A percentile compares a stretch with the other conserved stretches of the same genome.
Conservation (phyloP, 805 yeast species). For the Saturnispora serradocipensis region DNA sequence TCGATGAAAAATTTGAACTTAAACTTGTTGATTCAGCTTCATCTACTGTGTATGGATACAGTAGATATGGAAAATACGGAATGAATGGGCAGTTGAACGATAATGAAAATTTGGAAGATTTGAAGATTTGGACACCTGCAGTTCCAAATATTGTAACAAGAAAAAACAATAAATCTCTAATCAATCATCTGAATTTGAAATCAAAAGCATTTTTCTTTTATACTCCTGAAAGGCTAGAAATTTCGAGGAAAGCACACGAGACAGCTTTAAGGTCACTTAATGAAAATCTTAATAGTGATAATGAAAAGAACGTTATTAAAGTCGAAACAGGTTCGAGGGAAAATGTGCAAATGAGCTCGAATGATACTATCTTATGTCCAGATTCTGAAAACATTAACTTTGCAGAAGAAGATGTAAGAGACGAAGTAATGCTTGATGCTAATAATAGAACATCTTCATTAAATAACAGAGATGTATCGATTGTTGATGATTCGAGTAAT, state of each 20-base stretch:
- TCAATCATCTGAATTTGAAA: neutral
- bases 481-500: neutral
- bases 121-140: constrained; percentile 7
- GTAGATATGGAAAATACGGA: neutral
- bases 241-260: neutral
- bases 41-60: neutral
- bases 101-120: neutral
- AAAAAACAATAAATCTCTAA: constrained; percentile 1
- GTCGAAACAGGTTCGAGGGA: neutral
- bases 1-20: constrained; percentile 4
- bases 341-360: neutral
- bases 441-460: neutral
- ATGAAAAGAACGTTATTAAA: neutral
- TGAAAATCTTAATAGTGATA: neutral
- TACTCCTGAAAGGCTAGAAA: neutral
- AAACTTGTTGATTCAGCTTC: constrained; percentile 4
- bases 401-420: neutral
- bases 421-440: neutral
- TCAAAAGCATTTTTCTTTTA: constrained; percentile 5
- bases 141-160: constrained; percentile 1
- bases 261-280: neutral
- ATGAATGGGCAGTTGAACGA: neutral
- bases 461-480: neutral
- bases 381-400: neutral
- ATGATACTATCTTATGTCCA: neutral